Conservation (phyloP, 2,329 filamentous ascomycete genomes). For the Ceratocystis cacaofunesta region DNA sequence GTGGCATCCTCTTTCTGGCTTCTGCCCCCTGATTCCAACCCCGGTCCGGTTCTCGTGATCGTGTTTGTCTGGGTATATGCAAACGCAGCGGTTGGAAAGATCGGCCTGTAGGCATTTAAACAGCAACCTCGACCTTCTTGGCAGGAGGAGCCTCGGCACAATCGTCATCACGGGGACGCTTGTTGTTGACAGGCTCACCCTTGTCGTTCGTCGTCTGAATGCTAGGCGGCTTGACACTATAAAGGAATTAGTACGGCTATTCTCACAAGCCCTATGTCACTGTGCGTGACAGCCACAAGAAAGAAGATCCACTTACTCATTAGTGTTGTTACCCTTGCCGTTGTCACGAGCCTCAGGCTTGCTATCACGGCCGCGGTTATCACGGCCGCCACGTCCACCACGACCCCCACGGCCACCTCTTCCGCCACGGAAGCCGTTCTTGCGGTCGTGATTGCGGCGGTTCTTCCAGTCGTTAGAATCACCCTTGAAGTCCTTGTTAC, state of each 20-base stretch:
- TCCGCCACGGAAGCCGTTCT: constrained; percentile 40
- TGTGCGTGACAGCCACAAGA: constrained; percentile 3
- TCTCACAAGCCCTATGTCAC: constrained; percentile 3
- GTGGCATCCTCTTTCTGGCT: not conserved
- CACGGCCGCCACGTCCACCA: constrained; percentile 26
- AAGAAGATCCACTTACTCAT: constrained; percentile 23
- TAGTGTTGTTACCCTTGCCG: constrained; percentile 22
- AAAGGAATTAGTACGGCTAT: constrained; percentile 7
- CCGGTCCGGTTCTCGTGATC: not conserved
- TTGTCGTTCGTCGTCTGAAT: constrained; percentile 33
- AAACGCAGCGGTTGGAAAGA: not conserved
- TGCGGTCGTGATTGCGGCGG: constrained; percentile 46
- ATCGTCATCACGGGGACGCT: constrained; percentile 42
- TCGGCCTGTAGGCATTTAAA: constrained; percentile 14
- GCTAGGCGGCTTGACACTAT: constrained; percentile 27
- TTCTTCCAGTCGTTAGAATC: constrained; percentile 49
- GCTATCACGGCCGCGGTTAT: constrained; percentile 22
- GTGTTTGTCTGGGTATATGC: not conserved
- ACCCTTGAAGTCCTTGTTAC: constrained; percentile 24
- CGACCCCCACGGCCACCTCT: constrained; percentile 29
- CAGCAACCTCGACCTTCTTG: constrained; percentile 45
- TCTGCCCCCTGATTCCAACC: not conserved
- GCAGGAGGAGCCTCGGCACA: constrained; percentile 30
- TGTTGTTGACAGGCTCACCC: constrained; percentile 30
- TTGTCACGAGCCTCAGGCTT: constrained; percentile 15